Conservation (phyloP, 352 stramenopile species). For the Globisporangium canariense region DNA sequence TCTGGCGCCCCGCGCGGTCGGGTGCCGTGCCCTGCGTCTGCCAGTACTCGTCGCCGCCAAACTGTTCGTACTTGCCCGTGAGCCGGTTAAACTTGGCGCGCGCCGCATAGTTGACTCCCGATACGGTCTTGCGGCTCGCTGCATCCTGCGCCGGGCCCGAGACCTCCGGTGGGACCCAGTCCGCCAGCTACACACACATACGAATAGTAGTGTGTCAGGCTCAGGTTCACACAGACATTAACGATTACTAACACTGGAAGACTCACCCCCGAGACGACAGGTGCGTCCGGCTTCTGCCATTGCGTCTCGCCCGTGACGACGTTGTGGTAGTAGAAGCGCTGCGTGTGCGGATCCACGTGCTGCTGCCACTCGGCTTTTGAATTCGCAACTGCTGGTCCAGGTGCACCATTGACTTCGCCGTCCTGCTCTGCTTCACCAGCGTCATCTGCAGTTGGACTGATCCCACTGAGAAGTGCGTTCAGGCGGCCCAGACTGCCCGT, state of each 20-base stretch:
- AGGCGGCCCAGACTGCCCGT: slow-evolving; percentile 66
- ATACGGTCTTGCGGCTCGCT: slow-evolving; percentile 36
- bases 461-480: slow-evolving; percentile 67
- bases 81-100: slow-evolving; percentile 79
- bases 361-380: slow-evolving; percentile 74
- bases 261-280: slow-evolving; percentile 68
- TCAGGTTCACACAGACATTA: neutral
- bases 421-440: slow-evolving; percentile 1
- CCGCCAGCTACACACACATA: slow-evolving; percentile 42
- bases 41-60: slow-evolving; percentile 67
- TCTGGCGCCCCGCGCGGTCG: slow-evolving; percentile 76
- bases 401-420: neutral
- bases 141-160: slow-evolving; percentile 20
- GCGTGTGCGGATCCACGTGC: slow-evolving; percentile 74
- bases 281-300: slow-evolving; percentile 71
- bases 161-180: slow-evolving; percentile 71
- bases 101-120: slow-evolving; percentile 61
- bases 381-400: neutral
- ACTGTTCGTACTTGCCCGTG: slow-evolving; percentile 69
- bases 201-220: neutral
- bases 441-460: slow-evolving; percentile 26
- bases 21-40: slow-evolving; percentile 45
- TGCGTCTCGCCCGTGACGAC: slow-evolving; percentile 69
- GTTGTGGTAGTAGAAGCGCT: slow-evolving; percentile 87
- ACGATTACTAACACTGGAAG: neutral